phyloP scores from a whole-genome alignment of 805 yeast species.

The Candida piceae region DNA sequence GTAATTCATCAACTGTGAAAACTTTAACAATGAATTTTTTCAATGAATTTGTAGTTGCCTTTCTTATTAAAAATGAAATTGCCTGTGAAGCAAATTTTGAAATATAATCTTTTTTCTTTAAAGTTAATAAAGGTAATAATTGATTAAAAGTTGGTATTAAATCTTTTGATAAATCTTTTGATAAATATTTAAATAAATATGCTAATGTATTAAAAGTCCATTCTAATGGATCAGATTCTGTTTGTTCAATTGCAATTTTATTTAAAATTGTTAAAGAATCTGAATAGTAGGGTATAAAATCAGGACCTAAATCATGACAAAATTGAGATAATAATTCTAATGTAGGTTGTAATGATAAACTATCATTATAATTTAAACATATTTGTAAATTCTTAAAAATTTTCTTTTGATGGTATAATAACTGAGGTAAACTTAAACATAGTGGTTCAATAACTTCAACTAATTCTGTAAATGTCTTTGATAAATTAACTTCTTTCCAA shows the following conservation, averaged over 20 bases:
- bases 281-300: constrained; percentile 65
- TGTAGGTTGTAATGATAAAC: constrained; percentile 70
- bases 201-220: constrained; percentile 83
- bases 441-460: constrained; percentile 47
- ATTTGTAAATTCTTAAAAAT: constrained; percentile 43
- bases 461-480: constrained; percentile 65
- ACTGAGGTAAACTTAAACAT: constrained; percentile 72
- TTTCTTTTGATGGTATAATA: constrained; percentile 61
- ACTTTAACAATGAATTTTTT: constrained; percentile 38
- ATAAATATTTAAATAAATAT: constrained; percentile 81
- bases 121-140: constrained; percentile 58
- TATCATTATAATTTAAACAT: constrained; percentile 53
- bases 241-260: constrained; percentile 42
- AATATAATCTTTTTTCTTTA: constrained; percentile 55
- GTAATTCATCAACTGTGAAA: constrained; percentile 27
- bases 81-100: constrained; percentile 89
- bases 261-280: constrained; percentile 47
- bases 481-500: constrained; percentile 83
- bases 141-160: constrained; percentile 63
- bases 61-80: constrained; percentile 73
- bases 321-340: constrained; percentile 79
- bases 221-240: constrained; percentile 63
- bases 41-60: constrained; percentile 48
- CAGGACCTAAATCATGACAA: constrained; percentile 89
- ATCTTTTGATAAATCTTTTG: constrained; percentile 58